These are phyloP conservation scores for Dissophora globulifera DNA, from an alignment of 192 early-diverging fungal genomes.

Conservation along the genomic window DNA sequence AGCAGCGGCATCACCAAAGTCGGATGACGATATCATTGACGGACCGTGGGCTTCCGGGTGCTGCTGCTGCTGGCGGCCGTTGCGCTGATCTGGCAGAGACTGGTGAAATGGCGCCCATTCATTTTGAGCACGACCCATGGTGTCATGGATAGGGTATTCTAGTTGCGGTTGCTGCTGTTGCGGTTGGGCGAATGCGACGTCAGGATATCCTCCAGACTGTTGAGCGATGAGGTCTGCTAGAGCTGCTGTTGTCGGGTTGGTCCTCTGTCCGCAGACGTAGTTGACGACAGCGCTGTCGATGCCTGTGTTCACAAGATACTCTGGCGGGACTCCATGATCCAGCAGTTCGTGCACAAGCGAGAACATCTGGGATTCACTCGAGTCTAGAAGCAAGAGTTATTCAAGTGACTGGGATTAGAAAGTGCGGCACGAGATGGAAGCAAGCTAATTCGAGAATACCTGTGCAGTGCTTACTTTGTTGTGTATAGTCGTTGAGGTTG, in stretches of 20 bases:
- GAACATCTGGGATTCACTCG: background rate
- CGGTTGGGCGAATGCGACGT: background rate
- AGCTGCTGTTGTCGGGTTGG: no score
- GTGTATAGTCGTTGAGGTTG: no score
- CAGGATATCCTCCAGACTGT: no score
- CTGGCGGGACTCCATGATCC: slow-evolving; percentile 15
- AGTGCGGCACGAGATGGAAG: no score
- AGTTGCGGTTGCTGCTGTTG: background rate
- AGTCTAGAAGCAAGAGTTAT: background rate
- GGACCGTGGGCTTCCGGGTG: background rate
- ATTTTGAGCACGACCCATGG: background rate
- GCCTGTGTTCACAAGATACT: slow-evolving; percentile 5
- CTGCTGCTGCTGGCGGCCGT: background rate
- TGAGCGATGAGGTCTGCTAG: no score
- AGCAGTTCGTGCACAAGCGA: slow-evolving; percentile 8
- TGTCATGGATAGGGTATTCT: background rate
- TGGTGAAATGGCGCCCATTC: background rate
- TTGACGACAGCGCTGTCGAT: slow-evolving; percentile 10
- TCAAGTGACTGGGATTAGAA: background rate
- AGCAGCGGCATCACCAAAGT: background rate
- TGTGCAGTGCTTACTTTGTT: no score
- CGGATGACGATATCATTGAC: background rate
- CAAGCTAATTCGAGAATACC: no score
- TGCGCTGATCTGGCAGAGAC: background rate
- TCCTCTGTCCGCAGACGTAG: slow-evolving; percentile 5